Evolutionary conservation across 352 stramenopile genomes (phyloP).

Genomic region (Globisporangium splendens): DNA sequence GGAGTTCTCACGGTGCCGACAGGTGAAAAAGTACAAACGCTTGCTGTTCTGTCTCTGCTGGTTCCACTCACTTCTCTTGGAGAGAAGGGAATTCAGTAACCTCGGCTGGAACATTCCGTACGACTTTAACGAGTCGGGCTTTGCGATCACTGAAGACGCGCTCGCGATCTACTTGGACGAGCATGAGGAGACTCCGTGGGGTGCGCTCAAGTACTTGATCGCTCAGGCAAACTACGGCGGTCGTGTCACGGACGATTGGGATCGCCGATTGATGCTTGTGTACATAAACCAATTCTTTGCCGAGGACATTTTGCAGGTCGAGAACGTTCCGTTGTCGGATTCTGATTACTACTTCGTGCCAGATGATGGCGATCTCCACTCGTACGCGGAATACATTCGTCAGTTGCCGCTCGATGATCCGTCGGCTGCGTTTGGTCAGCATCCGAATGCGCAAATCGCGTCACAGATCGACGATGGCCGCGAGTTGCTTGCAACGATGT

Average conservation of each 20-base stretch:
- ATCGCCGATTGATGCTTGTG: slow-evolving; percentile 93
- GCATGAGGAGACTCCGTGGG: slow-evolving; percentile 91
- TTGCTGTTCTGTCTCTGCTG: slow-evolving; percentile 94
- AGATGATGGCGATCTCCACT: slow-evolving; percentile 84
- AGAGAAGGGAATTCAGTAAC: slow-evolving; percentile 96
- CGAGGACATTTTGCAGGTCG: slow-evolving; percentile 80
- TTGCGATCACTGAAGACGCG: slow-evolving; percentile 95
- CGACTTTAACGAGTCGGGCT: slow-evolving; percentile 97
- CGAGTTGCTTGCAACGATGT: slow-evolving; percentile 86
- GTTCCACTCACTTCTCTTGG: slow-evolving; percentile 95
- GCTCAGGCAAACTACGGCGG: slow-evolving; percentile 96
- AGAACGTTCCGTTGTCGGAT: slow-evolving; percentile 86
- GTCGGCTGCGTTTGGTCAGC: slow-evolving; percentile 92
- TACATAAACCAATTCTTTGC: slow-evolving; percentile 96
- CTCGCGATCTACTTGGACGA: slow-evolving; percentile 93
- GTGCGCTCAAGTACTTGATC: slow-evolving; percentile 95
- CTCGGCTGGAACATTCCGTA: slow-evolving; percentile 97
- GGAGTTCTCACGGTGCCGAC: slow-evolving; percentile 79
- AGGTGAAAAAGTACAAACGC: slow-evolving; percentile 89
- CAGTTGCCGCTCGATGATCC: slow-evolving; percentile 89
- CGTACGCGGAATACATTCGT: slow-evolving; percentile 91
- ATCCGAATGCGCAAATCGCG: slow-evolving; percentile 94
- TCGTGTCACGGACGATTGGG: slow-evolving; percentile 95
- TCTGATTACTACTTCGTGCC: slow-evolving; percentile 93
- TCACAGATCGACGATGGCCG: slow-evolving; percentile 93